These are phyloP conservation scores for Marchantia paleacea DNA, from an alignment of 225 moss, liverwort and hornwort genomes.

Conservation along the genomic window DNA sequence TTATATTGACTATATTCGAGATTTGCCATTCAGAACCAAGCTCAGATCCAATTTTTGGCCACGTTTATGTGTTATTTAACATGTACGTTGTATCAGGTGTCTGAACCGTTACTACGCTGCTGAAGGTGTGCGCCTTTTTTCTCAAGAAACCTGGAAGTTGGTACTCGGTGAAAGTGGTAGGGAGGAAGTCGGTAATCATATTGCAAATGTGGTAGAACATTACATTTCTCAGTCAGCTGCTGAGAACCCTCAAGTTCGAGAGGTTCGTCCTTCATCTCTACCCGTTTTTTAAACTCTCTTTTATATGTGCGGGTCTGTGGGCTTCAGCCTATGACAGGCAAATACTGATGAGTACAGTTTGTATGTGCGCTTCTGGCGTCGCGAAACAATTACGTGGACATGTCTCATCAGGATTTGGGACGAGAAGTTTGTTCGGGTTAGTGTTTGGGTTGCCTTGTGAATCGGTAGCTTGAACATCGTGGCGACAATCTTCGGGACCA, in stretches of 20 bases:
- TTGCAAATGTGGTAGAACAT: conserved; percentile 58
- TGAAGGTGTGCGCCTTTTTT: conserved; percentile 76
- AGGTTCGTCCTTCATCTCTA: conserved; percentile 39
- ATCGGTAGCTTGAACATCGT: too few relatives aligned
- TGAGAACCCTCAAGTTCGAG: conserved; percentile 67
- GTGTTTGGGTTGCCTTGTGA: too few relatives aligned
- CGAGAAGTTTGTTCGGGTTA: too few relatives aligned
- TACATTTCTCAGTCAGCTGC: conserved; percentile 61
- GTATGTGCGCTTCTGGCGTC: too few relatives aligned
- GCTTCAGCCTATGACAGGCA: too few relatives aligned
- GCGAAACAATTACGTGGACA: too few relatives aligned
- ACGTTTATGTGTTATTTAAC: not conserved
- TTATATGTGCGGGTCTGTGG: too few relatives aligned
- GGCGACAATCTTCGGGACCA: too few relatives aligned
- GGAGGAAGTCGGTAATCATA: conserved; percentile 66
- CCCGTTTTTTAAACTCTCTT: not conserved
- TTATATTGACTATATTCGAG: not conserved
- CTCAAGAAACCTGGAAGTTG: conserved; percentile 81
- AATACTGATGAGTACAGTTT: too few relatives aligned
- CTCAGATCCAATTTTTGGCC: not conserved
- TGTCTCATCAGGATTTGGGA: too few relatives aligned
- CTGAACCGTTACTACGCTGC: conserved; percentile 81
- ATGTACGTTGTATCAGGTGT: conserved; percentile 51
- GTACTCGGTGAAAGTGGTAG: conserved; percentile 64
- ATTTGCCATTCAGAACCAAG: not conserved